Evolutionary conservation across 208 protist genomes (phyloP).

Genomic region (Leishmania arabica): DNA sequence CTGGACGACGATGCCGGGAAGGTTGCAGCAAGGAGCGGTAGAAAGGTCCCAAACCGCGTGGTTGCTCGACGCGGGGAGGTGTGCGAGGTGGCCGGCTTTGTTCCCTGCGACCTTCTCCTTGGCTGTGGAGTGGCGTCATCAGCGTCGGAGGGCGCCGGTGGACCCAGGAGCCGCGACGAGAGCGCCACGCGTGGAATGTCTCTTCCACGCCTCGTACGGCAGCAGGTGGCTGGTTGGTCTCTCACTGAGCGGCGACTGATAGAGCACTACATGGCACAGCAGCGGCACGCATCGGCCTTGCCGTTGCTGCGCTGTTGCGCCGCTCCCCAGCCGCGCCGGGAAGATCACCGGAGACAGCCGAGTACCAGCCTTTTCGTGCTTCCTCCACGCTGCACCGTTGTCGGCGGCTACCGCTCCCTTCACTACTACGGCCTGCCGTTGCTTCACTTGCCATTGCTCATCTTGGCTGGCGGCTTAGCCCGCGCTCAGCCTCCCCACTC

Average conservation of each 20-base stretch:
- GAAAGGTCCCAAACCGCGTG: not conserved
- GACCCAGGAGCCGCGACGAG: not conserved
- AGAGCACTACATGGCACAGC: slow-evolving; percentile 32
- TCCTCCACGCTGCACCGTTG: slow-evolving; percentile 28
- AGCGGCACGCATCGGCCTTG: slow-evolving; percentile 21
- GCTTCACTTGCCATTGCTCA: slow-evolving; percentile 49
- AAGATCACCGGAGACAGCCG: not conserved
- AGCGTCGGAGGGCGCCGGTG: not conserved
- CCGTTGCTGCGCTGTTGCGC: slow-evolving; percentile 35
- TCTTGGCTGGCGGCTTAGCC: slow-evolving; percentile 15
- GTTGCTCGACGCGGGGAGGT: slow-evolving; percentile 13
- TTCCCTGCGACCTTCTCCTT: not conserved
- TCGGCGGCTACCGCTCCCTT: slow-evolving; percentile 57
- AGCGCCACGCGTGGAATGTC: not conserved
- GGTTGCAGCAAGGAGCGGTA: not conserved
- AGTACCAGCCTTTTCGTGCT: slow-evolving; percentile 21
- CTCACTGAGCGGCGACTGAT: not conserved
- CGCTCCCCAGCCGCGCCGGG: not conserved
- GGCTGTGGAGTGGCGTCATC: not conserved
- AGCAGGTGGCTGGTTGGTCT: slow-evolving; percentile 7
- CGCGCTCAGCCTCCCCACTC: not conserved
- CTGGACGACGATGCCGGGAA: not conserved
- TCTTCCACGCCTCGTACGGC: slow-evolving; percentile 8
- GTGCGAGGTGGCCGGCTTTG: slow-evolving; percentile 35
- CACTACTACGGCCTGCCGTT: slow-evolving; percentile 68